These are phyloP conservation scores for Entrophospora sp. DNA, from an alignment of 192 early-diverging fungal species.

Conservation along the genomic window DNA sequence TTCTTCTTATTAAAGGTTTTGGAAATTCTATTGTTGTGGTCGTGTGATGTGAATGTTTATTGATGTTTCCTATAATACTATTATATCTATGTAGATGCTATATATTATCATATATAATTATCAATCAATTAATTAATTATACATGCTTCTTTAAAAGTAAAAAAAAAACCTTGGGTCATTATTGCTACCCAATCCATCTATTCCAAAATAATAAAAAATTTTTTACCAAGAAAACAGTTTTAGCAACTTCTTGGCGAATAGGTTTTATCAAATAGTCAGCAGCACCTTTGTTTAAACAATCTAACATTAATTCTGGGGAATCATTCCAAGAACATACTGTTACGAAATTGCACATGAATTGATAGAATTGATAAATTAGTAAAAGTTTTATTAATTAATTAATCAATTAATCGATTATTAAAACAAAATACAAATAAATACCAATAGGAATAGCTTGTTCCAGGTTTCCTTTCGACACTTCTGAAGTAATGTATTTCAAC, in stretches of 20 bases:
- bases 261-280: constrained; percentile 49
- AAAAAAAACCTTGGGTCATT: not conserved
- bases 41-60: not conserved
- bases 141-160: too few species aligned
- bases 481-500: constrained; percentile 22
- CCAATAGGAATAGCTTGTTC: constrained; percentile 31
- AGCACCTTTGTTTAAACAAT: constrained; percentile 44
- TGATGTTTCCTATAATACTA: too few species aligned
- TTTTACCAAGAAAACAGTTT: constrained; percentile 49
- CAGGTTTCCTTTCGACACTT: constrained; percentile 24
- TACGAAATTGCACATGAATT: too few species aligned
- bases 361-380: too few species aligned
- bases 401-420: not conserved
- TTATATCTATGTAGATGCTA: constrained; percentile 6
- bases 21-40: constrained; percentile 17
- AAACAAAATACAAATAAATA: constrained; percentile 4
- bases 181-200: not conserved
- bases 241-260: constrained; percentile 36
- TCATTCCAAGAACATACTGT: constrained; percentile 32
- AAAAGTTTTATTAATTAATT: constrained; percentile 11
- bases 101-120: not conserved
- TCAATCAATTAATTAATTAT: not conserved
- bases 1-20: constrained; percentile 25
- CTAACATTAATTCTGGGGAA: constrained; percentile 32
- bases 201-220: constrained; percentile 16